These are phyloP conservation scores for Fremontodendron californicum DNA, from an alignment of 345 rosid species.

Conservation along the genomic window DNA sequence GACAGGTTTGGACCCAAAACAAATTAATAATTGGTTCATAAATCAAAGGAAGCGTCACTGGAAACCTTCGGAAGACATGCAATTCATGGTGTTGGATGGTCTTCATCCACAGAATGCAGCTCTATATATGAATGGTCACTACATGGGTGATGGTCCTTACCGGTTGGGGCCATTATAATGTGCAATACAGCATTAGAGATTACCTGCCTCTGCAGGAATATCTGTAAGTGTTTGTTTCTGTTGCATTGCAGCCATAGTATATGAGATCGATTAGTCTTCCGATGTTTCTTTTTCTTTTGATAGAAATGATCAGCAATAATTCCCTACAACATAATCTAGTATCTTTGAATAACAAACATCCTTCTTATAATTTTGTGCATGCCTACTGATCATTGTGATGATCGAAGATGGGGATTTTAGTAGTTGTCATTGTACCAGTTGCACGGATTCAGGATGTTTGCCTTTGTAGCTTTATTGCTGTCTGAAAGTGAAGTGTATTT, in stretches of 20 bases:
- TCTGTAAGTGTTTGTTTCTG: not conserved
- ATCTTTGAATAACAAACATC: conserved; percentile 5
- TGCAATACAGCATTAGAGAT: not conserved
- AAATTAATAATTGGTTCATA: conserved; percentile 97
- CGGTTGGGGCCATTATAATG: conserved; percentile 72
- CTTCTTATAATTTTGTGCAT: conserved; percentile 18
- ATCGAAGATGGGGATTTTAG: not conserved
- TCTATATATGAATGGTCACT: conserved; percentile 87
- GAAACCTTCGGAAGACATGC: conserved; percentile 99
- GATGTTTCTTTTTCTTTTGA: not conserved
- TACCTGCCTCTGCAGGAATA: not conserved
- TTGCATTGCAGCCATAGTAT: conserved; percentile 1
- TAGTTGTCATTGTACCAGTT: not conserved
- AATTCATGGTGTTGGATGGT: conserved; percentile 99
- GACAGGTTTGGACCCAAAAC: conserved; percentile 97
- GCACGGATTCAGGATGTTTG: not conserved
- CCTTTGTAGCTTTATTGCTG: not conserved
- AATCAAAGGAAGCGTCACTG: conserved; percentile 98
- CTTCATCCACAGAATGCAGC: conserved; percentile 85
- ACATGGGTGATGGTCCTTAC: conserved; percentile 86
- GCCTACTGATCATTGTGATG: not conserved
- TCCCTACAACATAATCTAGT: not conserved
- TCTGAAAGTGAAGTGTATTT: not conserved
- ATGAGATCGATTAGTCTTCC: not conserved
- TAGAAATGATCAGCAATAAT: not conserved